These are phyloP conservation scores for Pisolithus thermaeus DNA, from an alignment of 1,284 basidiomycete species.

Conservation along the genomic window DNA sequence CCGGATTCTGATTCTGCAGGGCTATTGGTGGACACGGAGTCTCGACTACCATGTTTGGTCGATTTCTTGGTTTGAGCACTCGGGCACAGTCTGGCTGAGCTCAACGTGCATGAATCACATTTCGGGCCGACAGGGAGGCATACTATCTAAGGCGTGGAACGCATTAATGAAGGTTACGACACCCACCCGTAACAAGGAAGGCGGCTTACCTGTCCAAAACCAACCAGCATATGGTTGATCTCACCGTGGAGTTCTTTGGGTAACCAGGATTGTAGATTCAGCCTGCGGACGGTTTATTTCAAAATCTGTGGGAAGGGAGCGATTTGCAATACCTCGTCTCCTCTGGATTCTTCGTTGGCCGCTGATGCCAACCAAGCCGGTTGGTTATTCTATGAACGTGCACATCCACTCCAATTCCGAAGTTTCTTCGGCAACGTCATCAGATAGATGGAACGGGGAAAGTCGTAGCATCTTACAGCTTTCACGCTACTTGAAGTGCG, in stretches of 20 bases:
- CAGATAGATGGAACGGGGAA: background rate
- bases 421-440: conserved; percentile 49
- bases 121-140: conserved; percentile 81
- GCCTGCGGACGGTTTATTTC: conserved; percentile 32
- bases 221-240: conserved; percentile 87
- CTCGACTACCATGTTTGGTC: conserved; percentile 19
- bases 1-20: conserved; percentile 13
- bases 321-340: conserved; percentile 60
- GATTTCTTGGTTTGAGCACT: conserved; percentile 42
- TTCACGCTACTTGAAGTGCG: conserved; percentile 80
- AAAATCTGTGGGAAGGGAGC: background rate
- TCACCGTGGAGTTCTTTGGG: conserved; percentile 73
- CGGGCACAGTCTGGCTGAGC: conserved; percentile 49
- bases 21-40: conserved; percentile 1
- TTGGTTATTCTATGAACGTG: conserved; percentile 96
- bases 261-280: conserved; percentile 90
- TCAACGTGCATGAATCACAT: conserved; percentile 74
- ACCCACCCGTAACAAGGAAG: background rate
- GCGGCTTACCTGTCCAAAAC: conserved; percentile 78
- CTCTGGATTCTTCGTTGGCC: conserved; percentile 81
- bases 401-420: conserved; percentile 95
- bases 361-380: conserved; percentile 85
- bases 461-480: conserved; percentile 47
- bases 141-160: conserved; percentile 45
- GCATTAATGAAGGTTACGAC: background rate